These are phyloP conservation scores for Rhodotorula glutinis DNA, from an alignment of 1,284 basidiomycete genomes.

Conservation along the genomic window DNA sequence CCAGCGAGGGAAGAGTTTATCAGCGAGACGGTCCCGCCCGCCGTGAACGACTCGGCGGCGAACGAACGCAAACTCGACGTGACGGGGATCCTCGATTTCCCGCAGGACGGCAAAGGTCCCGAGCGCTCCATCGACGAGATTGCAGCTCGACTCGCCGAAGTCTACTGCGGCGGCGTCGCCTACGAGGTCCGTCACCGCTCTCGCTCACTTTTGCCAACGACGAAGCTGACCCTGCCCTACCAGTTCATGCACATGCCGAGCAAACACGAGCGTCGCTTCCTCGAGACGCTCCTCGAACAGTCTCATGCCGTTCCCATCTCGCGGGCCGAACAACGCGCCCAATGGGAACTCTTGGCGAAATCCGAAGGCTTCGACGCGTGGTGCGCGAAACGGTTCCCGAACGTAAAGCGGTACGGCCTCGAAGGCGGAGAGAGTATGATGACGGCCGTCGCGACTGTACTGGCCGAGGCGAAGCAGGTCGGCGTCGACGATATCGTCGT, in stretches of 20 bases:
- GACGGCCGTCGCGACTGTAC: constrained; percentile 72
- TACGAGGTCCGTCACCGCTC: constrained; percentile 53
- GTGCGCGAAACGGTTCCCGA: constrained; percentile 75
- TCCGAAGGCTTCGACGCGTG: constrained; percentile 81
- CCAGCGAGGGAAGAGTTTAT: constrained; percentile 64
- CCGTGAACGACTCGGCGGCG: neutral
- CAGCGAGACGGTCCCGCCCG: constrained; percentile 15
- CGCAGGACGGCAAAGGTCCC: constrained; percentile 48
- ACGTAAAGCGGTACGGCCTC: constrained; percentile 74
- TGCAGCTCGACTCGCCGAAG: constrained; percentile 61
- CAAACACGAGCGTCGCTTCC: constrained; percentile 77
- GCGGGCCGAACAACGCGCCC: constrained; percentile 54
- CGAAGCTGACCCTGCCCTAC: neutral
- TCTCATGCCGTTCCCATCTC: constrained; percentile 50
- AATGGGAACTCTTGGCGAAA: constrained; percentile 65
- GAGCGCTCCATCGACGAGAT: constrained; percentile 69
- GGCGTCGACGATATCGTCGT: constrained; percentile 49
- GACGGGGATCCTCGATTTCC: constrained; percentile 35
- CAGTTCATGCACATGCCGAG: constrained; percentile 80
- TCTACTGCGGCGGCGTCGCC: constrained; percentile 77
- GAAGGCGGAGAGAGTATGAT: constrained; percentile 90
- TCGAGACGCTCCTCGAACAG: constrained; percentile 75
- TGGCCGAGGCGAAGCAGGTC: constrained; percentile 57
- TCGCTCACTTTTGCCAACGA: neutral
- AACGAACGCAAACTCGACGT: constrained; percentile 9